Base-by-base conservation (phyloP, 805 yeast species). In the Maudiozyma barnettii region DNA sequence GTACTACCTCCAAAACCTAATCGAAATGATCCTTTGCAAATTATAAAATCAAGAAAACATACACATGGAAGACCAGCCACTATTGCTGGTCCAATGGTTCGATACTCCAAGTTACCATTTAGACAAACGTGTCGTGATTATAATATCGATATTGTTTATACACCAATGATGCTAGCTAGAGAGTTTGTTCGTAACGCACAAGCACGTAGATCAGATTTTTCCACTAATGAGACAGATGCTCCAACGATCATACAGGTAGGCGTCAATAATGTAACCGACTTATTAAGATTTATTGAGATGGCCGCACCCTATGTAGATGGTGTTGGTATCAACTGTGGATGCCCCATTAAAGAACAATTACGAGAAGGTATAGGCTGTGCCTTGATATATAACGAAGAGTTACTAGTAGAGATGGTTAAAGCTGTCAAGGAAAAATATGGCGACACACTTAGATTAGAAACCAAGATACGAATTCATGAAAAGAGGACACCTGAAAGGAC, bases 361-460 rank as follows among this genome's bases (percentile, higher is more conserved):
- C 73, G 95, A 40, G 96, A 89, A 63, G 99, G 98, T 21, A 90
- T 93, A 14, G 99, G 99, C 4, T 96, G 97, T 2, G 97, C 97
- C 0, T 72, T 93, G 48, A 90, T 93, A 86, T 72, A 81, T 23
- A 81, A 85, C 52, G 84, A 90, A 1, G 89, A 86, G 35, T 68
- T 81, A 44, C 93, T 93, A 4, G 78, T 90, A 1, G 72, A 75
- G 2, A 85, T 93, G 96, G 95, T 93, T 6, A 67, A 72, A 40
- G 87, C 89, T 1, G 95, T 88, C 23, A 90, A 90, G 60, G 71
- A 72, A 1, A 81, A 75, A 58, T 88, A 82, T 57, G 93, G 95
- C 0, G 76, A 76, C 44, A 63, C 61, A 5, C 71, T 93, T n/a
- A 78, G 88, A 49, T 72, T 93, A 31, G 98, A 93, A 64, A 90